These are phyloP conservation scores for Termitomyces sp. DNA, from an alignment of 768 basidiomycete genomes.

Conservation along the genomic window DNA sequence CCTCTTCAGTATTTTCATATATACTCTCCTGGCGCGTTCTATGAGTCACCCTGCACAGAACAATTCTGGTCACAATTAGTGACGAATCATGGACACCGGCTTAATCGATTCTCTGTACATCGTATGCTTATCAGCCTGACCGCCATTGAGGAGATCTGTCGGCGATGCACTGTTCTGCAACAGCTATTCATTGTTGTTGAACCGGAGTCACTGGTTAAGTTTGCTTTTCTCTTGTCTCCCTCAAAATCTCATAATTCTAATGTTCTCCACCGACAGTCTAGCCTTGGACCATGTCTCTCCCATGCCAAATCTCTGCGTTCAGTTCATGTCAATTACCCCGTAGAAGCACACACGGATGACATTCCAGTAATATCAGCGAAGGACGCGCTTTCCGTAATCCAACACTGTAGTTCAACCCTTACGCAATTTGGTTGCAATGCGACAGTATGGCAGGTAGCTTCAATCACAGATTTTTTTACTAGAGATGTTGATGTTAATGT, in stretches of 20 bases:
- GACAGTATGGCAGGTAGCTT: slow-evolving; percentile 60
- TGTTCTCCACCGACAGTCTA: slow-evolving; percentile 23
- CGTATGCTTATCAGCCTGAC: slow-evolving; percentile 50
- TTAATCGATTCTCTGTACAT: slow-evolving; percentile 59
- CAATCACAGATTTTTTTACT: background rate
- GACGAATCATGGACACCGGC: slow-evolving; percentile 39
- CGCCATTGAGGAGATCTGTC: slow-evolving; percentile 50
- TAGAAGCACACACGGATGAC: slow-evolving; percentile 21
- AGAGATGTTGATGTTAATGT: background rate
- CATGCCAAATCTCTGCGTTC: slow-evolving; percentile 42
- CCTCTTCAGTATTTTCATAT: slow-evolving; percentile 61
- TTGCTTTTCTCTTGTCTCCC: background rate
- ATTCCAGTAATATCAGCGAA: slow-evolving; percentile 24
- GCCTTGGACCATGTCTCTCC: slow-evolving; percentile 35
- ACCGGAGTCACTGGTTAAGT: slow-evolving; percentile 38
- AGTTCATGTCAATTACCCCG: slow-evolving; percentile 56
- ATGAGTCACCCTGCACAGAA: slow-evolving; percentile 34
- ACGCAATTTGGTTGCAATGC: slow-evolving; percentile 64
- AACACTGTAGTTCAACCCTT: slow-evolving; percentile 45
- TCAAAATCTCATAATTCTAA: background rate
- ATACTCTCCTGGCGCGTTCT: slow-evolving; percentile 42
- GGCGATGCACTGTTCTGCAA: slow-evolving; percentile 45
- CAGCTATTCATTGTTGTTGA: slow-evolving; percentile 61
- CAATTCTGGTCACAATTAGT: slow-evolving; percentile 50
- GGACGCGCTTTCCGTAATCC: slow-evolving; percentile 40